Evolutionary conservation across 768 basidiomycete genomes (phyloP).

Genomic region (Tremella fuciformis): DNA sequence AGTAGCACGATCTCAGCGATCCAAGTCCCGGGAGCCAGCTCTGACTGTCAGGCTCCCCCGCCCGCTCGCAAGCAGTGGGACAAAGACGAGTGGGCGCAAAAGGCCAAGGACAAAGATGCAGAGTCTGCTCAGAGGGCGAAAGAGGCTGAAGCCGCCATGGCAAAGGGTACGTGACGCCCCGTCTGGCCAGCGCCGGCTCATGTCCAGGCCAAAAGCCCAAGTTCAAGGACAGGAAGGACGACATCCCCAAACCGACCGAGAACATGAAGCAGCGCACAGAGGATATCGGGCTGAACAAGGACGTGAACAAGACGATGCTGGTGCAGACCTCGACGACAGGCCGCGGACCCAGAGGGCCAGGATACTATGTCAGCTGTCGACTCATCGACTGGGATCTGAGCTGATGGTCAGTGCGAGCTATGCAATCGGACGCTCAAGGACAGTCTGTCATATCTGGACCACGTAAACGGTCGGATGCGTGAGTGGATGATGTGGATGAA

Average conservation of each 20-base stretch:
- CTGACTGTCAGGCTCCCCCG: slow-evolving; percentile 3
- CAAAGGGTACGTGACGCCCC: slow-evolving; percentile 52
- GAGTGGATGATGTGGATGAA: slow-evolving; percentile 51
- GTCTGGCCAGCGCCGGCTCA: background rate
- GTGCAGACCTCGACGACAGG: slow-evolving; percentile 62
- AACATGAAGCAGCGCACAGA: slow-evolving; percentile 83
- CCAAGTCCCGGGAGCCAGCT: background rate
- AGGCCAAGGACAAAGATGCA: slow-evolving; percentile 51
- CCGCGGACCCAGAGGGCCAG: slow-evolving; percentile 67
- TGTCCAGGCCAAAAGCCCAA: slow-evolving; percentile 62
- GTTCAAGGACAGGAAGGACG: slow-evolving; percentile 50
- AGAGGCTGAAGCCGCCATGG: slow-evolving; percentile 53
- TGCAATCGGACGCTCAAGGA: slow-evolving; percentile 93
- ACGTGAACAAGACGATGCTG: slow-evolving; percentile 90
- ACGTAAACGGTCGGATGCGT: slow-evolving; percentile 93
- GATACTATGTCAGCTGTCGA: slow-evolving; percentile 62
- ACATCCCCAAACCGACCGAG: slow-evolving; percentile 89
- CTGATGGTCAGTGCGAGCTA: slow-evolving; percentile 63
- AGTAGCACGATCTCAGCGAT: too few species aligned
- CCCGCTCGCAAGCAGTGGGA: slow-evolving; percentile 77
- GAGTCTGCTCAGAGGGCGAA: slow-evolving; percentile 78
- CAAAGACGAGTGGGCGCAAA: slow-evolving; percentile 61
- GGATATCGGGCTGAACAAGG: slow-evolving; percentile 87
- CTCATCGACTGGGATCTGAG: background rate
- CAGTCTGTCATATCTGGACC: slow-evolving; percentile 87